Conservation (phyloP, 208 protist genomes). For the Acanthamoeba pearcei region DNA sequence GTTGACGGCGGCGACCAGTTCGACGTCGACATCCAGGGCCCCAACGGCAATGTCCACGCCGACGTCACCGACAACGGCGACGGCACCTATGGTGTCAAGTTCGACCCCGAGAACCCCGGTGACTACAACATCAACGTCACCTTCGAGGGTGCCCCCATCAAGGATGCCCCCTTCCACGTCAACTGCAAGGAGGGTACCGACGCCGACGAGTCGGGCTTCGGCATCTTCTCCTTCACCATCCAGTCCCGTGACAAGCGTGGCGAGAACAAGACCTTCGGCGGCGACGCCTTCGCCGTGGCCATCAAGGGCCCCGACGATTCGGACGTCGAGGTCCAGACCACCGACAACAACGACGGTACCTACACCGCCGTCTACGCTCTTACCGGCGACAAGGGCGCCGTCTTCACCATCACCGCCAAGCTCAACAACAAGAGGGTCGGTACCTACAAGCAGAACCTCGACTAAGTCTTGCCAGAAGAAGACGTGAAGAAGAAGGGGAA, state of each 20-base stretch:
- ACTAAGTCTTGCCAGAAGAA: neutral
- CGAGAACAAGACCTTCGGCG: conserved; percentile 80
- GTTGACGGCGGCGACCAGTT: conserved; percentile 82
- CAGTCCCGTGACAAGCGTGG: conserved; percentile 82
- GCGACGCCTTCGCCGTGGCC: conserved; percentile 81
- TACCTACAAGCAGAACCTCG: conserved; percentile 75
- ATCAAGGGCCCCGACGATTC: conserved; percentile 82
- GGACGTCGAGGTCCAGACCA: conserved; percentile 78
- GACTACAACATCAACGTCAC: conserved; percentile 81
- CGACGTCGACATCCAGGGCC: conserved; percentile 81
- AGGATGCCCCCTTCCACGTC: conserved; percentile 85
- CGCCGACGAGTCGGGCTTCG: conserved; percentile 77
- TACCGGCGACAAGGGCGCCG: conserved; percentile 68
- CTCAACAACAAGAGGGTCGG: conserved; percentile 76
- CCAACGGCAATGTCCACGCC: conserved; percentile 77
- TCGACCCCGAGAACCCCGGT: conserved; percentile 79
- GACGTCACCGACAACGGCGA: conserved; percentile 84
- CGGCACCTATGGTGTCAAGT: conserved; percentile 84
- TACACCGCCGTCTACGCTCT: conserved; percentile 78
- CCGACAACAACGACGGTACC: conserved; percentile 79
- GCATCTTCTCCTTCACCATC: conserved; percentile 84
- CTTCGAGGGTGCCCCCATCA: conserved; percentile 84
- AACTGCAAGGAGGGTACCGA: conserved; percentile 82
- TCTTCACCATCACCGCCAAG: conserved; percentile 73
- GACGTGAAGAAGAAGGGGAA: too few relatives aligned